Conservation (phyloP, 345 rosid species). For the Salix dunnii region DNA sequence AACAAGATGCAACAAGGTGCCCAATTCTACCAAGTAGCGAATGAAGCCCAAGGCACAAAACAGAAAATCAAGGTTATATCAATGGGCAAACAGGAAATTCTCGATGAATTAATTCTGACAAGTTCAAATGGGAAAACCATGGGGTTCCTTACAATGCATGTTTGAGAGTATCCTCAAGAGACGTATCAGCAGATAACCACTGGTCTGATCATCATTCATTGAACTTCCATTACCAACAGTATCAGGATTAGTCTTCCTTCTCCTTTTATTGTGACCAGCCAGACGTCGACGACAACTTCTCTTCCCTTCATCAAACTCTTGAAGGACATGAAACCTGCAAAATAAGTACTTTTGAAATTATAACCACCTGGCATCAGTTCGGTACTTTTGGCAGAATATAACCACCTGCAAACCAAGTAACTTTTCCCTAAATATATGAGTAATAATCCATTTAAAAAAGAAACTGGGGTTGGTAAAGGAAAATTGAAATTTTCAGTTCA, state of each 20-base stretch:
- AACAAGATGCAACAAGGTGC: background rate
- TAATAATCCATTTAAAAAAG: too few species aligned
- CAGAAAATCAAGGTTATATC: background rate
- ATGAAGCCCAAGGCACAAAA: background rate
- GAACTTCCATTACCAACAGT: constrained; percentile 51
- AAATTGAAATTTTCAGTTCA: too few species aligned
- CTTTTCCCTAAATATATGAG: background rate
- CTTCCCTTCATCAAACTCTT: constrained; percentile 99
- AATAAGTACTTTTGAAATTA: too few species aligned
- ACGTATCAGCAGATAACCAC: constrained; percentile 71
- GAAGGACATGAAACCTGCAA: constrained; percentile 89
- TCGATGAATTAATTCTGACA: background rate
- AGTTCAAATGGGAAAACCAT: background rate
- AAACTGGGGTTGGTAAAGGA: too few species aligned
- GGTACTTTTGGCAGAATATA: background rate
- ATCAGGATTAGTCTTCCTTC: constrained; percentile 92
- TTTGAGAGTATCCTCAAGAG: constrained; percentile 85
- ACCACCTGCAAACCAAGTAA: background rate
- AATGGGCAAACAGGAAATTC: background rate
- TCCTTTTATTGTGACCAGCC: constrained; percentile 97
- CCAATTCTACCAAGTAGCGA: background rate
- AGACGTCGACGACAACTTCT: constrained; percentile 98
- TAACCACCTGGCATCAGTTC: constrained; percentile 12
- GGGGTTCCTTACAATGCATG: constrained; percentile 68
- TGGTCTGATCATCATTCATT: constrained; percentile 67